phyloP scores from a whole-genome alignment of 2,329 filamentous ascomycete species.

The Sporothrix humicola region DNA sequence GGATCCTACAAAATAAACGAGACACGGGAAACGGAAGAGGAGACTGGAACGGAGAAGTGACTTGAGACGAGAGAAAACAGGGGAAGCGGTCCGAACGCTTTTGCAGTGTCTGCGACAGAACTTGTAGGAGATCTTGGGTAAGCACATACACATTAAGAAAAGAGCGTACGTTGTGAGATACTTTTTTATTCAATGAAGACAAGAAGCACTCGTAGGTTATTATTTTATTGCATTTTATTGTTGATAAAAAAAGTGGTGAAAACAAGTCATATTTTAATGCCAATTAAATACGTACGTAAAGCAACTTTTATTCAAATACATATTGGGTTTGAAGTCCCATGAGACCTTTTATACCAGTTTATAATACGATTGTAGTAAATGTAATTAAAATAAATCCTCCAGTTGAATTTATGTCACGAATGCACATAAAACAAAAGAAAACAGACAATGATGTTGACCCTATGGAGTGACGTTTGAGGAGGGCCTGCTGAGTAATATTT shows the following conservation, averaged over 20 bases:
- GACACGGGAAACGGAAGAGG: background rate
- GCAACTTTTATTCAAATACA: no score
- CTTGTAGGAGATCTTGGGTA: conserved; percentile 28
- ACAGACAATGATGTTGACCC: background rate
- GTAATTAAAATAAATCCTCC: no score
- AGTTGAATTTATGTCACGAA: background rate
- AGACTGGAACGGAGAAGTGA: background rate
- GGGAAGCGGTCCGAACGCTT: conserved; percentile 16
- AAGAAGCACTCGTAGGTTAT: background rate
- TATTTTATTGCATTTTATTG: background rate
- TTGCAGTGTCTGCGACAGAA: conserved; percentile 30
- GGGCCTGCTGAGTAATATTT: background rate
- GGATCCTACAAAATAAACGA: background rate
- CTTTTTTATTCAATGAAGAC: background rate
- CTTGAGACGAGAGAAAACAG: conserved; percentile 6
- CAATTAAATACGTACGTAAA: background rate
- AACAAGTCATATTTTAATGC: background rate
- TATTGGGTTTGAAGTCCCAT: no score
- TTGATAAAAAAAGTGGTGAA: no score
- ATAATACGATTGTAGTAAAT: no score
- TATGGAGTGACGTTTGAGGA: background rate
- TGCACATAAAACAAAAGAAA: background rate
- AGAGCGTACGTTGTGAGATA: background rate
- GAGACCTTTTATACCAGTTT: no score
- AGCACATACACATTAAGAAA: background rate